Base-by-base conservation (phyloP, 1,139 yeast genomes). In the Pichia cactophila region DNA sequence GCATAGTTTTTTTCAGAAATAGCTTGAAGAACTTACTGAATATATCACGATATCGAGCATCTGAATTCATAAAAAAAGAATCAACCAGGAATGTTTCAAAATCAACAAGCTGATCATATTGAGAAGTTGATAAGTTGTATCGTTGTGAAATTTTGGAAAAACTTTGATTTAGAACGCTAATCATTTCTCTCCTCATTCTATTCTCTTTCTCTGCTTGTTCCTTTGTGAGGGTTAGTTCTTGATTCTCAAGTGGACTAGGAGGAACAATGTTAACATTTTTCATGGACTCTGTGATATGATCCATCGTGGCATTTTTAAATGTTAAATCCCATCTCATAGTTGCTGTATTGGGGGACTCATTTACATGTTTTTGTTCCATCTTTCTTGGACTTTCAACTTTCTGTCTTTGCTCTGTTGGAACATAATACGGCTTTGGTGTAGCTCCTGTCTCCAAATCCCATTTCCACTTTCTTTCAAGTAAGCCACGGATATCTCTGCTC, bases 401-500 rank as follows among this genome's bases (percentile, higher is more conserved):
- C 10, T 9, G 23, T 35, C 38, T 8, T 7, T 35, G 26, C 23
- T 28, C 28, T 10, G 64, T 59, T 0, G 68, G 63, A 4, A 54
- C 44, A 43, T 65, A 63, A 36, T 54, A 60, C 10, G 54, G 54
- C 45, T 56, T 61, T 5, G 47, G 45, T 2, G 47, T 50, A 41
- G 52, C 56, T 1, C 67, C 66, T 3, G 58, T 56, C 29, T 64
- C 67, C 9, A 58, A 14, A 43, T 65, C 67, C 67, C 68, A 65
- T 40, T 54, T 50, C 37, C 50, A 50, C 44, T 63, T 65, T 41
- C 56, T 60, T 9, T 62, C 63, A 4, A 65, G 51, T 29, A 65
- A 42, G 8, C 47, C 47, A 28, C 54, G 46, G 3, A 63, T 48
- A 26, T 54, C 56, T 28, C 46, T 43, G 16, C 51, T 54, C 12